A percentile compares a stretch with the other conserved stretches of the same genome.
Evolutionary conservation across 2,329 filamentous ascomycete genomes (phyloP).

Genomic region (Paracamarosporium sp.): DNA sequence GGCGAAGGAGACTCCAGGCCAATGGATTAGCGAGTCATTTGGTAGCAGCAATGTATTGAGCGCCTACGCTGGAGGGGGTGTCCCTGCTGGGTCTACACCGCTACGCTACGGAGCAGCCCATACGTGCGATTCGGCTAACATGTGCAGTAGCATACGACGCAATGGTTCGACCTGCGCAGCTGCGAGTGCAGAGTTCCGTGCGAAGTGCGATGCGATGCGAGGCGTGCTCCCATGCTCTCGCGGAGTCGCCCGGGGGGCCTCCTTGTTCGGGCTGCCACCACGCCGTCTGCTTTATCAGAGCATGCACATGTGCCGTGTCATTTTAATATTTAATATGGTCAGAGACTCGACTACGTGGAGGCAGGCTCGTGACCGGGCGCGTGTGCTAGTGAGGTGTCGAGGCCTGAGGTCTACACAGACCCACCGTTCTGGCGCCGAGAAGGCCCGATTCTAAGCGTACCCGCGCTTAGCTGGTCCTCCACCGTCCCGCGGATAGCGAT

Average conservation of each 20-base stretch:
- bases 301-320: background rate
- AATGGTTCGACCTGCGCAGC: background rate
- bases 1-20: background rate
- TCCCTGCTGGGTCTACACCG: constrained; percentile 1
- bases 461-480: background rate
- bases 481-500: background rate
- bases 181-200: background rate
- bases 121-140: background rate
- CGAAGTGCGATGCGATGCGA: background rate
- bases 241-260: too few relatives aligned
- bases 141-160: background rate
- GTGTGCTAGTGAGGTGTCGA: background rate
- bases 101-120: background rate
- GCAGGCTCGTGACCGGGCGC: background rate
- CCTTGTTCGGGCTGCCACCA: too few relatives aligned
- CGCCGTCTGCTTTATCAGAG: too few relatives aligned
- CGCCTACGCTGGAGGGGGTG: background rate
- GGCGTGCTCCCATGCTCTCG: too few relatives aligned
- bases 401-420: background rate
- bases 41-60: background rate
- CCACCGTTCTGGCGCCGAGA: background rate
- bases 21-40: background rate
- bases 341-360: background rate
- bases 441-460: background rate
- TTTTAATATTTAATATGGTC: background rate